A percentile compares a stretch with the other conserved stretches of the same genome.
Conservation (phyloP, 805 yeast species). For the Starmerella davenportii region DNA sequence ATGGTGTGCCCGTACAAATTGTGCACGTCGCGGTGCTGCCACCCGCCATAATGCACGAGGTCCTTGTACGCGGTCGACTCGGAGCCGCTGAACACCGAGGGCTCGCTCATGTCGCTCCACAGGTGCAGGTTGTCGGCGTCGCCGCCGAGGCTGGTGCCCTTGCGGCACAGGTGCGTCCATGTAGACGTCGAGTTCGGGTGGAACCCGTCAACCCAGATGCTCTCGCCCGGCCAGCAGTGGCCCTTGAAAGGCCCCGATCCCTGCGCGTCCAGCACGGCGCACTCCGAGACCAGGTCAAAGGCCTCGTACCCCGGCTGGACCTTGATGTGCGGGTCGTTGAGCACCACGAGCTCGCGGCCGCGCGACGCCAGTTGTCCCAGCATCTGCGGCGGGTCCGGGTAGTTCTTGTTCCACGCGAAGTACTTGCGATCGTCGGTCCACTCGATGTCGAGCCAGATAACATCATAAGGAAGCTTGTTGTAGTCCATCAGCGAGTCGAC, state of each 20-base stretch:
- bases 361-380: slow-evolving; percentile 43
- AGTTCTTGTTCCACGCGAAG: slow-evolving; percentile 73
- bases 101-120: slow-evolving; percentile 99
- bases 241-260: slow-evolving; percentile 44
- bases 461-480: slow-evolving; percentile 64
- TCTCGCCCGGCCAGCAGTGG: slow-evolving; percentile 97
- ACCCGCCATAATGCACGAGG: slow-evolving; percentile 52
- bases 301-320: slow-evolving; percentile 37
- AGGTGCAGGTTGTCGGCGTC: slow-evolving; percentile 49
- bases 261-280: slow-evolving; percentile 30
- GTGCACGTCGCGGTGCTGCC: slow-evolving; percentile 86
- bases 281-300: slow-evolving; percentile 33
- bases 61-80: slow-evolving; percentile 83
- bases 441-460: slow-evolving; percentile 89
- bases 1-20: slow-evolving; percentile 65
- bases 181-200: slow-evolving; percentile 39
- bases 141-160: slow-evolving; percentile 31
- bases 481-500: slow-evolving; percentile 56
- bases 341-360: slow-evolving; percentile 64
- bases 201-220: slow-evolving; percentile 80
- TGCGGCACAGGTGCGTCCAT: slow-evolving; percentile 39
- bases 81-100: slow-evolving; percentile 86
- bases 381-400: slow-evolving; percentile 62
- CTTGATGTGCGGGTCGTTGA: slow-evolving; percentile 86
- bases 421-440: slow-evolving; percentile 74